Evolutionary conservation across 805 yeast genomes (phyloP), one percentile per base, ranked within the genome.

Genomic region (Saccharomyces paradoxus): DNA sequence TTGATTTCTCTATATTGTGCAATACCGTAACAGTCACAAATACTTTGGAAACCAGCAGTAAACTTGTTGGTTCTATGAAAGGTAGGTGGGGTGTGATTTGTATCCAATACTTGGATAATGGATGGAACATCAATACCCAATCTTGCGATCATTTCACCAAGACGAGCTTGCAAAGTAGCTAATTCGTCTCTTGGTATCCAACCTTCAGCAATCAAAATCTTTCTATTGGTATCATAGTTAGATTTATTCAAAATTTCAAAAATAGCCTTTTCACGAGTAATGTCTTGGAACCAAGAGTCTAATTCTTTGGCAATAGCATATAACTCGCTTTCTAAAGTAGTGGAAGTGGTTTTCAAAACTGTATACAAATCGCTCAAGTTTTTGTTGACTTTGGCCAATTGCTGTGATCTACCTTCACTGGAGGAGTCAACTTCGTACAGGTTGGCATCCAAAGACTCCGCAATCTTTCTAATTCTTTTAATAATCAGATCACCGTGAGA

Each of bases 11-110:
- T 82, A 63, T 85, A 85, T 24, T 87, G 82, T 10, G 89, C 88
- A 53, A 84, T 78, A 63, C 90, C 90, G 62, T 85, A 86, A n/a
- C 89, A 86, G 67, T 85, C 90, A 62, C 82, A 80, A 59, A 86
- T 85, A 60, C 76, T 74, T 68, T 86, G 91, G 73, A 81, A 85
- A 0, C 86, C 88, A 9, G 68, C 74, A 3, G 90, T 85, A 61
- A 86, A 81, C 66, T 84, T 84, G 69, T 84, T 86, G 10, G 84
- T 79, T 57, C 79, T 80, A 64, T 84, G 89, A 72, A 72, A 85
- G 1, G 90, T 85, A 49, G 87, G 89, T 13, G 89, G 90, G 4
- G 81, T 79, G 64, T 81, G 79, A 55, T 81, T 81, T 0, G 92
- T 87, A 50, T 78, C 72, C 53, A 87, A 68, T 24, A 82, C 81